Evolutionary conservation across 2,329 filamentous ascomycete genomes (phyloP).

Genomic region (Alternaria gansuensis): DNA sequence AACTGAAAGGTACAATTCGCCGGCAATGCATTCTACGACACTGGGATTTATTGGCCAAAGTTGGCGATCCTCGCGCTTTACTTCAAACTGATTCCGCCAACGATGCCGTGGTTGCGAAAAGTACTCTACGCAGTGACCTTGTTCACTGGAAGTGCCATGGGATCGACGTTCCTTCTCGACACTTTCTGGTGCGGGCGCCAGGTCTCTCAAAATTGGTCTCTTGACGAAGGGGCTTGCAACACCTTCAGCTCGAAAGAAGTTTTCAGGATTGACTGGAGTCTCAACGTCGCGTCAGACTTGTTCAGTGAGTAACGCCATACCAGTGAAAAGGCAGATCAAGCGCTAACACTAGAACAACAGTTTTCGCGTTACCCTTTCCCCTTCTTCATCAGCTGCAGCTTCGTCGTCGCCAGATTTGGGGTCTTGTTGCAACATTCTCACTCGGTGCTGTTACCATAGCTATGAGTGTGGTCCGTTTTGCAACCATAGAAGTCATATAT

Average conservation of each 20-base stretch:
- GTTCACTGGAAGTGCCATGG: conserved; percentile 26
- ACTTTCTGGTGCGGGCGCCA: conserved; percentile 33
- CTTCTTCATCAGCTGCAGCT: conserved; percentile 35
- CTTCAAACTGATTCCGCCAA: conserved; percentile 28
- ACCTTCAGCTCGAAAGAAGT: conserved; percentile 33
- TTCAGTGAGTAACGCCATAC: conserved; percentile 17
- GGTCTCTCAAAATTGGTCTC: conserved; percentile 34
- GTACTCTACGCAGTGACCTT: conserved; percentile 19
- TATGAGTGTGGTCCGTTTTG: conserved; percentile 35
- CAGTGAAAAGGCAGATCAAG: not conserved
- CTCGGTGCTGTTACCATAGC: conserved; percentile 35
- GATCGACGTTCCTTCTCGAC: conserved; percentile 28
- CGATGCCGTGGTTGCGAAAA: conserved; percentile 31
- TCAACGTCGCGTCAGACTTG: conserved; percentile 27
- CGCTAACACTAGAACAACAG: conserved; percentile 12
- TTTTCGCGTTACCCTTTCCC: conserved; percentile 36
- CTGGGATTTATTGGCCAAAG: conserved; percentile 33
- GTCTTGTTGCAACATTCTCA: conserved; percentile 35
- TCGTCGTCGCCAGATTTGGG: conserved; percentile 32
- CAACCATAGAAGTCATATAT: conserved; percentile 34
- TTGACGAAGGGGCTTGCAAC: conserved; percentile 27
- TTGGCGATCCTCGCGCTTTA: conserved; percentile 30
- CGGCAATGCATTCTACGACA: conserved; percentile 33
- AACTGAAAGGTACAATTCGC: conserved; percentile 28
- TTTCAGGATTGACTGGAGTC: conserved; percentile 29